Evolutionary conservation across 1,139 yeast genomes (phyloP).

Genomic region (Saccharomyces hybrid): DNA sequence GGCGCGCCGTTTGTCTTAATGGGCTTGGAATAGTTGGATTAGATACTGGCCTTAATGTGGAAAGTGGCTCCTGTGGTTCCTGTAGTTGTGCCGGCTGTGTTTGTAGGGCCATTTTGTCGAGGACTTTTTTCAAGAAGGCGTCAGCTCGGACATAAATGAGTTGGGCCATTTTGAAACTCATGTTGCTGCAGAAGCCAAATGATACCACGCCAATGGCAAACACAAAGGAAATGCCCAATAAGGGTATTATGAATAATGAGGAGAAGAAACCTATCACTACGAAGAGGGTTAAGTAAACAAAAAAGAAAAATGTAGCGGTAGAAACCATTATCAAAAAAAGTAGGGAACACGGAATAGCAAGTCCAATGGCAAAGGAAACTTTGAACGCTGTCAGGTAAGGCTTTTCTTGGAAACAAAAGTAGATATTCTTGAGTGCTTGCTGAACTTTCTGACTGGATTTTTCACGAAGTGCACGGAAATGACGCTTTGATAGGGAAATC

Average conservation of each 20-base stretch:
- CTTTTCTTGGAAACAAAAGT: constrained; percentile 5
- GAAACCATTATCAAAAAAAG: constrained; percentile 10
- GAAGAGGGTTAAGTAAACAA: constrained; percentile 16
- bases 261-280: constrained; percentile 12
- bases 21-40: constrained; percentile 1
- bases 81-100: background rate
- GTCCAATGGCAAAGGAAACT: constrained; percentile 2
- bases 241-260: constrained; percentile 17
- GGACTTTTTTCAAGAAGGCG: constrained; percentile 7
- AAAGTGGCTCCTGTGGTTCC: background rate
- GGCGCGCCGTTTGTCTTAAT: background rate
- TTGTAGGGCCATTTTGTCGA: constrained; percentile 13
- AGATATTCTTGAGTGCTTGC: background rate
- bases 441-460: background rate
- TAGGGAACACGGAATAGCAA: constrained; percentile 6
- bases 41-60: background rate
- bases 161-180: constrained; percentile 15
- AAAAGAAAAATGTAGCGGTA: constrained; percentile 11
- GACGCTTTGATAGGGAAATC: background rate
- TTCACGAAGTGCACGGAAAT: background rate
- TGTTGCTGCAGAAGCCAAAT: constrained; percentile 19
- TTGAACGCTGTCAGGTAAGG: constrained; percentile 9
- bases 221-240: constrained; percentile 14
- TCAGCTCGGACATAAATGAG: constrained; percentile 13
- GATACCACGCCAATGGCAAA: constrained; percentile 18